phyloP scores from a whole-genome alignment of 305 asterid species.

The Salvia sclarea region DNA sequence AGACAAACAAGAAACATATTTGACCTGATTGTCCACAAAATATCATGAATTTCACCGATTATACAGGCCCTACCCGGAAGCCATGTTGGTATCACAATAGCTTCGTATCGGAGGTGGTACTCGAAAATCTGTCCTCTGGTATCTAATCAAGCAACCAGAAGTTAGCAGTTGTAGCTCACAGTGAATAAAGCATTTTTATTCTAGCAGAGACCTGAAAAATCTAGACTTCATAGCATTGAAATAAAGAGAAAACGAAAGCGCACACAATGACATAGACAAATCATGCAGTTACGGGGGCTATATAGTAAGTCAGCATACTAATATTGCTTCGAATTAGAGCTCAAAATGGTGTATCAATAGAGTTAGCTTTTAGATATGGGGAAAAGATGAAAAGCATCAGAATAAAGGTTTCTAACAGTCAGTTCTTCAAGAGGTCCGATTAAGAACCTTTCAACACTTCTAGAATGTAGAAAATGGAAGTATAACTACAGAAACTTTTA shows the following conservation, averaged over 20 bases:
- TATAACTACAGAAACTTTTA: slow-evolving; percentile 2
- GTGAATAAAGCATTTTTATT: too few relatives aligned
- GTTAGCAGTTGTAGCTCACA: not conserved
- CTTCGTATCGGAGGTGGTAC: slow-evolving; percentile 69
- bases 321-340: too few relatives aligned
- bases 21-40: slow-evolving; percentile 6
- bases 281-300: too few relatives aligned
- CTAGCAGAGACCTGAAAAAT: too few relatives aligned
- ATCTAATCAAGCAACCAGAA: slow-evolving; percentile 45
- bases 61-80: slow-evolving; percentile 51
- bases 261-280: too few relatives aligned
- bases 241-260: too few relatives aligned
- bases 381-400: too few relatives aligned
- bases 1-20: slow-evolving; percentile 28
- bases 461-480: slow-evolving; percentile 24
- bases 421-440: slow-evolving; percentile 8
- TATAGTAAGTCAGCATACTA: too few relatives aligned
- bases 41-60: slow-evolving; percentile 1
- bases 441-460: not conserved
- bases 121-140: slow-evolving; percentile 79
- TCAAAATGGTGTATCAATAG: too few relatives aligned
- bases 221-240: too few relatives aligned
- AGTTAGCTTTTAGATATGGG: too few relatives aligned
- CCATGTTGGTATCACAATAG: slow-evolving; percentile 46
- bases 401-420: not conserved